Base-by-base conservation (phyloP, 2,329 filamentous ascomycete species). In the Geosmithia flava region DNA sequence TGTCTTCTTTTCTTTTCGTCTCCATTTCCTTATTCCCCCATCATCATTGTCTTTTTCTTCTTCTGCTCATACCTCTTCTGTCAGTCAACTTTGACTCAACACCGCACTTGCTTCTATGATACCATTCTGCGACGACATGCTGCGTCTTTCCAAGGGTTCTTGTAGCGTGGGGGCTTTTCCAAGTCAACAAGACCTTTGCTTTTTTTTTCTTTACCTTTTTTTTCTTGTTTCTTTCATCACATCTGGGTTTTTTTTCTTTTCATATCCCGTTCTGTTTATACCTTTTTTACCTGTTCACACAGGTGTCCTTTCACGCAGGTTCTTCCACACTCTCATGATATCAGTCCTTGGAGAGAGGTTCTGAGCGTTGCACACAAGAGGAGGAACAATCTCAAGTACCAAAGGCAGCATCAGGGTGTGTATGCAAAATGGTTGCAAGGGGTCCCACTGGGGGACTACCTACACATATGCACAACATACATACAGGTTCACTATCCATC, bases 141-240 rank as follows among this genome's bases (percentile, higher is more conserved):
- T 90, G 91, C 74, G 97, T 97, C 69, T 98, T 98, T 27, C 23
- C 4, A 16, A 37, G 29, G 7, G 11, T 16, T 37, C 33, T 37
- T 37, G 33, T 11, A 37, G 6, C 6, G 33, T 37, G 33, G 4
- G 8, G 4, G 8, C 23, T 8, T 27, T 27, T n/a, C 29, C 29
- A 6, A 37, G 6, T 3, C 33, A 37, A 11, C 10, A 16, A 42
- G 41, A 11, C 4, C 19, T 42, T 19, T 42, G 17, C 3, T 42
- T n/a, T 42, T 42, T 42, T n/a, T 42, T 19, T n/a, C 19, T n/a
- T 13, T 5, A 23, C 3, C 6, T n/a, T 42, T 10, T 11, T 42
- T 15, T 11, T 19, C 16, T 42, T 10, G 3, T 42, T 15, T 7
- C 5, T 42, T 13, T 42, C n/a, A n/a, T 42, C 41, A 42, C 6